These are phyloP conservation scores for Beta macrorhiza DNA, from an alignment of 179 eudicot species.

Conservation along the genomic window DNA sequence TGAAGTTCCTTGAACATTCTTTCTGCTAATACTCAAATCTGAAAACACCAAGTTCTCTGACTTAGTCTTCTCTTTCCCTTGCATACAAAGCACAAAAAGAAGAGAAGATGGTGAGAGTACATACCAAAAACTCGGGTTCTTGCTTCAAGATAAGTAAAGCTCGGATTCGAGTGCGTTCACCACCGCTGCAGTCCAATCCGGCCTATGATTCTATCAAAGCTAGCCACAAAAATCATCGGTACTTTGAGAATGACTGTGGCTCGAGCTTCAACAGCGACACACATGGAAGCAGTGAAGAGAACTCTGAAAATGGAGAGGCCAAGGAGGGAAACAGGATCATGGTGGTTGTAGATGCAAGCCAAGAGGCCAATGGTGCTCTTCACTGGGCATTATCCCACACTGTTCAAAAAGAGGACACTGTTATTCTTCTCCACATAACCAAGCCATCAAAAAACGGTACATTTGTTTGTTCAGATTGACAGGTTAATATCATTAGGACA, in stretches of 20 bases:
- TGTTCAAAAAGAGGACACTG: slow-evolving; percentile 64
- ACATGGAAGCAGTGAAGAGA: slow-evolving; percentile 24
- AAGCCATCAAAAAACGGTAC: slow-evolving; percentile 53
- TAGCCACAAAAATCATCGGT: slow-evolving; percentile 32
- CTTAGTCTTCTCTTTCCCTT: not conserved
- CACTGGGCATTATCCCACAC: slow-evolving; percentile 89
- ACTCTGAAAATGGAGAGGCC: slow-evolving; percentile 28
- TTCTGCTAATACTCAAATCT: slow-evolving; percentile 5
- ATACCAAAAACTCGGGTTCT: slow-evolving; percentile 23
- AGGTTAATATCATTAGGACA: not conserved
- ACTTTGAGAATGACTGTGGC: slow-evolving; percentile 36
- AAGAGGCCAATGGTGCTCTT: slow-evolving; percentile 70
- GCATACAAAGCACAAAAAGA: not conserved
- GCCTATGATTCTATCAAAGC: slow-evolving; percentile 43
- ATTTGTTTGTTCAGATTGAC: not conserved
- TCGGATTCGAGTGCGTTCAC: slow-evolving; percentile 47
- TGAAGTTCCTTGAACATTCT: not conserved
- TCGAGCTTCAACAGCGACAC: slow-evolving; percentile 36
- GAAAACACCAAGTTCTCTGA: not conserved
- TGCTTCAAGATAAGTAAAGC: slow-evolving; percentile 39
- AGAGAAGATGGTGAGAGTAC: slow-evolving; percentile 28
- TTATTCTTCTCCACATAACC: slow-evolving; percentile 57
- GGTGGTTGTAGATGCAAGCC: slow-evolving; percentile 68
- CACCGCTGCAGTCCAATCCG: slow-evolving; percentile 44
- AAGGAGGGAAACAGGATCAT: slow-evolving; percentile 61